Base-by-base conservation (phyloP, 1,284 basidiomycete species). In the Rhodotorula sp. region DNA sequence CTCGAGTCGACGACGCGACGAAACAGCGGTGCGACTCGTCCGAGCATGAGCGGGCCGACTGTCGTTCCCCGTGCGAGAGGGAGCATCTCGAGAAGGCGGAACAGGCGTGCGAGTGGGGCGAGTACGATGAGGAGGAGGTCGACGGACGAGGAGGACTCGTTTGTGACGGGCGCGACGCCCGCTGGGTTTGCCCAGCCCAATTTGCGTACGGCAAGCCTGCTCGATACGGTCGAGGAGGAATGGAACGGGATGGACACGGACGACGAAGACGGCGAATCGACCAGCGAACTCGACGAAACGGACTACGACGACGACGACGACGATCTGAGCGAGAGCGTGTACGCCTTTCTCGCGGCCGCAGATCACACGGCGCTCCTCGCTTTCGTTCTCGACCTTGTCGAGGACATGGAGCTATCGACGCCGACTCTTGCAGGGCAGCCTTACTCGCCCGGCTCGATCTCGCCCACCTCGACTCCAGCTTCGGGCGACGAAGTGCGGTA, bases 381-480 rank as follows among this genome's bases (percentile, higher is more conserved):
- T 17, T 64, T 62, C 17, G n/a, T 70, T 8, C 64, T 70, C 64
- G 68, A 70, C 36, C 59, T 63, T 29, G 34, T 70, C 48, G 65
- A 66, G 30, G 58, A 64, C n/a, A 47, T 39, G 34, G 51, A 61
- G 39, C 39, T 44, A 3, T 7, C 62, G 53, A 56, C 44, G 56
- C 34, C 56, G 36, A 59, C 29, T 36, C 46, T 7, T 51, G 57
- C 32, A 27, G 19, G n/a, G 17, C 44, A n/a, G 54, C 11, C n/a
- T 4, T 63, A 49, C 34, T 57, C 62, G 30, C 62, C 62, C 0
- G 29, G 4, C 3, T 34, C 62, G 30, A 15, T 56, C 11, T 63
- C 62, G 32, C 62, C 62, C 2, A 48, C 60, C 2, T 8, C 52
- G n/a, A 61, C 49, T 10, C 49, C 49, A 20, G 27, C 46, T 29